A percentile compares a stretch with the other conserved stretches of the same genome.
phyloP scores from a whole-genome alignment of 2,329 filamentous ascomycete species.

The Colletotrichum falcatum region DNA sequence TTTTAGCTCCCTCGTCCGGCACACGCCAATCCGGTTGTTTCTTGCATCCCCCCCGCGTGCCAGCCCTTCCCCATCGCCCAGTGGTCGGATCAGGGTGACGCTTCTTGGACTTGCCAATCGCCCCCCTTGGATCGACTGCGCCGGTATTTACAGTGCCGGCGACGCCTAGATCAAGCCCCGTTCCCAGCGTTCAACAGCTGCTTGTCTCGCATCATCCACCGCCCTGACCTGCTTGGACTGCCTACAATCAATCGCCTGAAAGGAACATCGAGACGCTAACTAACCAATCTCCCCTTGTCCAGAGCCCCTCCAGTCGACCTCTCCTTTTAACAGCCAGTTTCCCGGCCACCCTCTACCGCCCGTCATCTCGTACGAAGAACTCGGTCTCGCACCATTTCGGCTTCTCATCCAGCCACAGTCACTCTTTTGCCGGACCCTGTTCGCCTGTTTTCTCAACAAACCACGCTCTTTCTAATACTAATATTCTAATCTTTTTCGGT shows the following conservation, averaged over 20 bases:
- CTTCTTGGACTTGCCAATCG: conserved; percentile 19
- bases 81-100: conserved; percentile 42
- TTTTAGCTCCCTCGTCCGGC: conserved; percentile 24
- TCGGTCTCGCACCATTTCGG: conserved; percentile 57
- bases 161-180: conserved; percentile 40
- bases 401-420: conserved; percentile 64
- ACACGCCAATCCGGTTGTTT: conserved; percentile 19
- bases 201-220: conserved; percentile 32
- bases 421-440: conserved; percentile 62
- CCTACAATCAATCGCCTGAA: conserved; percentile 40
- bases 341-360: conserved; percentile 55
- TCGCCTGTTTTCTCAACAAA: conserved; percentile 37
- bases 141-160: conserved; percentile 44
- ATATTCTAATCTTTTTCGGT: conserved; percentile 43
- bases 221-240: conserved; percentile 34
- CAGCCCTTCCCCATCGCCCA: conserved; percentile 41
- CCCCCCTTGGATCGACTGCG: conserved; percentile 37
- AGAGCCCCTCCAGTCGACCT: conserved; percentile 60
- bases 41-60: conserved; percentile 45
- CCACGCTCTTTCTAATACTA: conserved; percentile 45
- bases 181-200: conserved; percentile 23
- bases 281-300: conserved; percentile 49
- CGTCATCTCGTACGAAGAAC: conserved; percentile 46
- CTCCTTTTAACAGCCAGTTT: conserved; percentile 60
- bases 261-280: conserved; percentile 47